A percentile compares a stretch with the other conserved stretches of the same genome.
Conservation (phyloP, 2,329 filamentous ascomycete species). For the Diaporthe sp. region DNA sequence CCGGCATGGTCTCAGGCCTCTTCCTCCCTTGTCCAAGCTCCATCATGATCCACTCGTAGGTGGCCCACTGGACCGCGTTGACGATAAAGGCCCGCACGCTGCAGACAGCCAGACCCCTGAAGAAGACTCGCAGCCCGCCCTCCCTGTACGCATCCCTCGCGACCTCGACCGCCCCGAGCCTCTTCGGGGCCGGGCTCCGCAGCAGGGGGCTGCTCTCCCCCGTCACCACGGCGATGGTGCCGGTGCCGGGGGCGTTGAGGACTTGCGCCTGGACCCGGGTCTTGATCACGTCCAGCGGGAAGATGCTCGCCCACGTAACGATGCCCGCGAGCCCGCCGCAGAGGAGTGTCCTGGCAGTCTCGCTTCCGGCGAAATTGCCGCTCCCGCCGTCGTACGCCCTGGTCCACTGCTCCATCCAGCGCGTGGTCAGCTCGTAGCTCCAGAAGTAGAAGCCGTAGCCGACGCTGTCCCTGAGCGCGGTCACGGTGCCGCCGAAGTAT, state of each 20-base stretch:
- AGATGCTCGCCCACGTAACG: conserved; percentile 89
- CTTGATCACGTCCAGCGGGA: conserved; percentile 92
- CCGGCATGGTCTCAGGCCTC: conserved; percentile 11
- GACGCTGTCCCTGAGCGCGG: conserved; percentile 83
- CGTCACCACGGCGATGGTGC: conserved; percentile 34
- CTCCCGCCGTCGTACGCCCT: background rate
- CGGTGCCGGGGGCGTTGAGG: conserved; percentile 36
- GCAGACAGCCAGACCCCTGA: conserved; percentile 81
- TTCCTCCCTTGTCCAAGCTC: conserved; percentile 55
- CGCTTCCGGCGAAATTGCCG: conserved; percentile 46
- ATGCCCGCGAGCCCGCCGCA: conserved; percentile 91
- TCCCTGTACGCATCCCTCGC: conserved; percentile 73
- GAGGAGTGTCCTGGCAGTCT: conserved; percentile 74
- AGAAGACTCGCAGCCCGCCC: conserved; percentile 73
- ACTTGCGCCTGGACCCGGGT: conserved; percentile 87
- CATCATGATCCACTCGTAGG: conserved; percentile 89
- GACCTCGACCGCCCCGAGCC: conserved; percentile 69
- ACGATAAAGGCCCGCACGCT: conserved; percentile 89
- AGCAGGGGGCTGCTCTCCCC: conserved; percentile 44
- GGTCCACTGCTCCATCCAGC: conserved; percentile 54
- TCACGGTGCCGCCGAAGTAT: conserved; percentile 85
- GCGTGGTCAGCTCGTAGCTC: conserved; percentile 84
- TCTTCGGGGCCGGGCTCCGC: conserved; percentile 38
- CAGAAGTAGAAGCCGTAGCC: conserved; percentile 99
- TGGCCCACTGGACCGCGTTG: conserved; percentile 92